Base-by-base conservation (phyloP, 2,329 filamentous ascomycete species). In the Cytospora mali region DNA sequence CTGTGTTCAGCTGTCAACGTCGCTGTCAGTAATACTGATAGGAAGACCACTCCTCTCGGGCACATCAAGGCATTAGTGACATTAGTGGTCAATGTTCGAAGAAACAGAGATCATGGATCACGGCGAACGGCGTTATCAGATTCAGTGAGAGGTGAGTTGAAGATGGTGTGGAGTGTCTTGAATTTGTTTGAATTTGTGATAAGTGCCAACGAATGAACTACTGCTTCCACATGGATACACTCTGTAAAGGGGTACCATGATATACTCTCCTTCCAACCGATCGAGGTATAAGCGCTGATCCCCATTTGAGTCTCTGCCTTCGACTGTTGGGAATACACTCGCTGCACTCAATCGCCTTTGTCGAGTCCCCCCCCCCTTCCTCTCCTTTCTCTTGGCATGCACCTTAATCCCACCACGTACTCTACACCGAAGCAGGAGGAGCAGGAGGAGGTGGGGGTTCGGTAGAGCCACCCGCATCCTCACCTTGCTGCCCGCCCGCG, bases 341-440 rank as follows among this genome's bases (percentile, higher is more conserved):
- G 11, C 35, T 57, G 23, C 3, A 21, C 28, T 25, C 35, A 54
- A 49, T 33, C 58, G 21, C 39, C 42, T 48, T 21, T 33, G 48
- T 16, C 33, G 11, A 31, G 16, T 42, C 33, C 35, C 7, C 10
- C n/a, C 39, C n/a, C 39, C 25, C 10, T 52, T 46, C 23, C 29
- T 13, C 18, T 31, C 50, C 6, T 23, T n/a, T 33, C 7, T 39
- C 3, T 35, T 50, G 27, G n/a, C 14, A 14, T 28, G 7, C 29
- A 54, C 18, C n/a, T 53, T 27, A 23, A 31, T 29, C 25, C 13
- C 35, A 3, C 11, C 16, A 23, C 16, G 50, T 5, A 33, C 21
- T 29, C 46, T 62, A 65, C 2, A 54, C 63, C 25, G 58, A 54
- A 35, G 63, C 63, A 16, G 63, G 63, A 4, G 63, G 63, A 21